Percentiles rank a stretch among this genome's conserved stretches.
Evolutionary conservation across 192 early-diverging fungal genomes (phyloP).

Genomic region (Linnemannia exigua): DNA sequence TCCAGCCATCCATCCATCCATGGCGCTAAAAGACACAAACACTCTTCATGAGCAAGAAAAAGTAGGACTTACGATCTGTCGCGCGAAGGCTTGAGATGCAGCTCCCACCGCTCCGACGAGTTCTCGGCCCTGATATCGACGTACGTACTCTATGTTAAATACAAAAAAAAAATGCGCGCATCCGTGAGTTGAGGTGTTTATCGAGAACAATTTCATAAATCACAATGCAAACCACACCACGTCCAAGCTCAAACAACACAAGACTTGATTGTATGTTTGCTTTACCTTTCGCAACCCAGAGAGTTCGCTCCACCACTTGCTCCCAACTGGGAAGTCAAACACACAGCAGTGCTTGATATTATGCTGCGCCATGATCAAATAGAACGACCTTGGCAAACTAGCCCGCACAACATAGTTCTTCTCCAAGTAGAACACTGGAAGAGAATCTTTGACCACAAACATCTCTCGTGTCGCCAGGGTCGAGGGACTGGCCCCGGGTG

Average conservation of each 20-base stretch:
- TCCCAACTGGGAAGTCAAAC: slow-evolving; percentile 71
- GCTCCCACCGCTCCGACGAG: slow-evolving; percentile 68
- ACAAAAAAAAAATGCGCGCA: not conserved
- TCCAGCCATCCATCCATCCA: no score
- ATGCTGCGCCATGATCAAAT: slow-evolving; percentile 69
- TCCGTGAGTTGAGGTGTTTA: slow-evolving; percentile 8
- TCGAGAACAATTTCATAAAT: not conserved
- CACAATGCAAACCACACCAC: not conserved
- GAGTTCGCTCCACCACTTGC: slow-evolving; percentile 74
- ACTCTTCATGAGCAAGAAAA: no score
- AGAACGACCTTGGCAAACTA: slow-evolving; percentile 67
- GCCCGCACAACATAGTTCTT: slow-evolving; percentile 59
- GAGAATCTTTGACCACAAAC: slow-evolving; percentile 40
- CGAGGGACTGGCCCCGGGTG: slow-evolving; percentile 25
- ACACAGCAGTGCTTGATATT: slow-evolving; percentile 69
- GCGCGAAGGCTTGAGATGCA: slow-evolving; percentile 77
- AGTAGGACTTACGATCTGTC: slow-evolving; percentile 66
- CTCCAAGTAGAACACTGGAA: slow-evolving; percentile 60
- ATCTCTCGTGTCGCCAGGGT: slow-evolving; percentile 62
- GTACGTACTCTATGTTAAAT: slow-evolving; percentile 62
- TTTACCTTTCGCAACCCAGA: slow-evolving; percentile 73
- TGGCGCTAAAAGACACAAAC: no score
- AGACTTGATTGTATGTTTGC: not conserved
- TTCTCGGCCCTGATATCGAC: slow-evolving; percentile 63
- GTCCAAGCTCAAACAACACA: not conserved